phyloP scores from a whole-genome alignment of 2,329 filamentous ascomycete genomes.

The Hypoxylon rubiginosum region DNA sequence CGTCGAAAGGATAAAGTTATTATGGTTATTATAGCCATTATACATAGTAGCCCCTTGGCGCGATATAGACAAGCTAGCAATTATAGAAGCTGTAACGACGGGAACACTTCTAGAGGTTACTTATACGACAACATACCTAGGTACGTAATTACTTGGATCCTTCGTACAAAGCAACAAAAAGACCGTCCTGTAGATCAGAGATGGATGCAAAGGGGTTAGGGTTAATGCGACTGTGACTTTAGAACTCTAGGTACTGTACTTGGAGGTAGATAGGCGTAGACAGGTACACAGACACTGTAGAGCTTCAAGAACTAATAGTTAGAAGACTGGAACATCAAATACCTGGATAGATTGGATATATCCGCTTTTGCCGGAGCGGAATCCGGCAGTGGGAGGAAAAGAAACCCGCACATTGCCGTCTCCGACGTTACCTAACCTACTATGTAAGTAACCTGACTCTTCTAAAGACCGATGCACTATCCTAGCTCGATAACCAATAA shows the following conservation, averaged over 20 bases:
- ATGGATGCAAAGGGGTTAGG: neutral
- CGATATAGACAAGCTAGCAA: neutral
- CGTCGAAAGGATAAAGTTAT: slow-evolving; percentile 11
- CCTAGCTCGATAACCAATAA: slow-evolving; percentile 1
- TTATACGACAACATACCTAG: slow-evolving; percentile 4
- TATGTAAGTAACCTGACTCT: neutral
- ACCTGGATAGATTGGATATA: slow-evolving; percentile 4
- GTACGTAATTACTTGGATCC: neutral
- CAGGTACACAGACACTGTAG: neutral
- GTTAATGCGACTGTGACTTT: neutral
- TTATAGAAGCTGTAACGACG: neutral
- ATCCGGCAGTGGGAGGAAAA: slow-evolving; percentile 8
- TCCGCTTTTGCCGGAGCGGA: slow-evolving; percentile 21
- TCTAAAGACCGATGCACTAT: slow-evolving; percentile 20
- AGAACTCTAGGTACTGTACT: neutral
- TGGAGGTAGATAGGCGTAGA: neutral
- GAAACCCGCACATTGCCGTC: slow-evolving; percentile 26
- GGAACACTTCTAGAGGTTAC: slow-evolving; percentile 1
- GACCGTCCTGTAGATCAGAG: neutral
- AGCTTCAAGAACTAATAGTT: neutral
- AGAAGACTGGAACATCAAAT: neutral
- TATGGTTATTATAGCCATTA: neutral
- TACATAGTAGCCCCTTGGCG: slow-evolving; percentile 3
- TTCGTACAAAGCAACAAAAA: neutral
- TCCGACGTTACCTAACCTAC: slow-evolving; percentile 19